A percentile compares a stretch with the other conserved stretches of the same genome.
Conservation (phyloP, 345 rosid genomes). For the Citropsis articulata region DNA sequence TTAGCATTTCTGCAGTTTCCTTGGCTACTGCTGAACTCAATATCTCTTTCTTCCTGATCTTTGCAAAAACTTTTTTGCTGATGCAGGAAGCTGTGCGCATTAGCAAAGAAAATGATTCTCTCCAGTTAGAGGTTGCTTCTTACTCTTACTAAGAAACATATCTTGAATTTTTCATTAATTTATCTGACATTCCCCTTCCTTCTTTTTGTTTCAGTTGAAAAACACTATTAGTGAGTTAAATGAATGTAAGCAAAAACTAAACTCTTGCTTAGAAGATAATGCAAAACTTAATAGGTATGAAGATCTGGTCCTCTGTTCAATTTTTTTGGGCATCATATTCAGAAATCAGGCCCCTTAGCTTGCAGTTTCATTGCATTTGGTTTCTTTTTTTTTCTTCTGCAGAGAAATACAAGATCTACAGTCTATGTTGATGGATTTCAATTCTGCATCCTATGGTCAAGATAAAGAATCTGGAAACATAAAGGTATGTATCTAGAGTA, state of each 20-base stretch:
- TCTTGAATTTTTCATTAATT: slow-evolving; percentile 1
- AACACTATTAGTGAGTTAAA: slow-evolving; percentile 59
- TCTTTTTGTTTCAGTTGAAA: slow-evolving; percentile 48
- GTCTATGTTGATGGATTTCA: slow-evolving; percentile 39
- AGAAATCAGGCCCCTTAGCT: background rate
- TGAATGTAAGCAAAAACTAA: slow-evolving; percentile 63
- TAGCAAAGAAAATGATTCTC: slow-evolving; percentile 49
- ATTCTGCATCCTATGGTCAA: slow-evolving; percentile 31
- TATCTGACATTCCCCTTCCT: slow-evolving; percentile 18
- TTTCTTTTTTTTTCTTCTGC: slow-evolving; percentile 28
- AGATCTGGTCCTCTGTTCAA: slow-evolving; percentile 23
- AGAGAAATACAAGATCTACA: slow-evolving; percentile 70
- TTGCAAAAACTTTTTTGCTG: slow-evolving; percentile 11
- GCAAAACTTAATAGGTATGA: slow-evolving; percentile 67
- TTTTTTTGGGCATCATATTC: slow-evolving; percentile 11
- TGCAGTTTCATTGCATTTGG: slow-evolving; percentile 17
- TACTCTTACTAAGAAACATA: slow-evolving; percentile 13
- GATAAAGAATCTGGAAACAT: slow-evolving; percentile 19
- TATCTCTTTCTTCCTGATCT: background rate
- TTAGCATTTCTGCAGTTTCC: background rate
- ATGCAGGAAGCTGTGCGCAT: slow-evolving; percentile 41
- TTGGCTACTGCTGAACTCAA: slow-evolving; percentile 8
- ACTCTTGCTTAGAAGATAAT: slow-evolving; percentile 77
- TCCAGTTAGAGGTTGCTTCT: slow-evolving; percentile 62
- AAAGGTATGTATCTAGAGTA: slow-evolving; percentile 33